A percentile compares a stretch with the other conserved stretches of the same genome.
phyloP scores from a whole-genome alignment of 768 basidiomycete species.

The Tricholoma sp. region DNA sequence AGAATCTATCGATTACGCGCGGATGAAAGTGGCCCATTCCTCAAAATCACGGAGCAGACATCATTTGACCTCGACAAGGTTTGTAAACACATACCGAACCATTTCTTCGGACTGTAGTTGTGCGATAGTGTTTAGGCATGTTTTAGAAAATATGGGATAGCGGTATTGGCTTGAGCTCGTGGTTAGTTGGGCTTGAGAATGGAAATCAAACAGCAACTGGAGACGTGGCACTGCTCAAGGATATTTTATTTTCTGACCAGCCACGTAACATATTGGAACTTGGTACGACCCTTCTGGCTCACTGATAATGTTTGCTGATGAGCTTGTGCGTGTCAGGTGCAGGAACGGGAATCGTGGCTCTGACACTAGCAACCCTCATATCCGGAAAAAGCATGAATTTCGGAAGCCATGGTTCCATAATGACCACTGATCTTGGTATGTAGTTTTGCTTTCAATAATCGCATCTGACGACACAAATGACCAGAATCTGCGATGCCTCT shows the following conservation, averaged over 20 bases:
- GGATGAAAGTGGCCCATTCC: conserved; percentile 10
- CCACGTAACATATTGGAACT: conserved; percentile 58
- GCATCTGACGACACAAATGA: not conserved
- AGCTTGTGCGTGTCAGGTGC: conserved; percentile 48
- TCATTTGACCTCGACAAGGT: conserved; percentile 95
- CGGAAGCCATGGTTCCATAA: conserved; percentile 28
- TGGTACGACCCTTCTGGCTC: conserved; percentile 36
- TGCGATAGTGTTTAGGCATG: conserved; percentile 24
- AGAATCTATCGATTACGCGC: conserved; percentile 43
- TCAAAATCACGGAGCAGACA: conserved; percentile 72
- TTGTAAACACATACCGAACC: conserved; percentile 11
- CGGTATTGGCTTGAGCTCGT: conserved; percentile 79
- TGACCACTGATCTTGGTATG: conserved; percentile 73
- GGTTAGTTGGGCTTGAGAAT: conserved; percentile 46
- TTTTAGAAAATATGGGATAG: conserved; percentile 95
- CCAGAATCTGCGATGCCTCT: conserved; percentile 79
- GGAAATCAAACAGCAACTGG: conserved; percentile 8
- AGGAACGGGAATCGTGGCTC: conserved; percentile 79
- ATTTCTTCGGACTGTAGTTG: not conserved
- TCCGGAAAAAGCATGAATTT: conserved; percentile 21
- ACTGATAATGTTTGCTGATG: not conserved
- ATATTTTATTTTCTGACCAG: conserved; percentile 35
- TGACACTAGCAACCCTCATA: conserved; percentile 57
- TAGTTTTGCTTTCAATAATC: conserved; percentile 5
- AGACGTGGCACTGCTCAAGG: conserved; percentile 17